Conservation (phyloP, 345 rosid species). For the Conringia planisiliqua region DNA sequence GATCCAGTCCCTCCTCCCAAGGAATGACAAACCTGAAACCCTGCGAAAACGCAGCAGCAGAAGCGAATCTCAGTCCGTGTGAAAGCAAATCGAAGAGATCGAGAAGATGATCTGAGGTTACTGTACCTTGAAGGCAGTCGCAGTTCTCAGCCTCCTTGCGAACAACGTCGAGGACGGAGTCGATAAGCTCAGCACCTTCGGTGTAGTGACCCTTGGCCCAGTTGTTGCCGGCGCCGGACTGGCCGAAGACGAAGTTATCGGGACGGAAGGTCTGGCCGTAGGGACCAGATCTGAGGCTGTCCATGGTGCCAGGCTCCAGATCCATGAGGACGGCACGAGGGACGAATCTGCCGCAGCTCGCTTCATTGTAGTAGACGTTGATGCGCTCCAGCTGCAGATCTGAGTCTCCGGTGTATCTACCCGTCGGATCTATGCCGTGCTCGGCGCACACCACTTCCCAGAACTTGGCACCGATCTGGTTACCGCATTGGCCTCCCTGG, state of each 20-base stretch:
- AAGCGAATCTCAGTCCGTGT: too few relatives aligned
- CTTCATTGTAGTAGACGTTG: constrained; percentile 16
- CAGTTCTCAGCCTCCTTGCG: constrained; percentile 2
- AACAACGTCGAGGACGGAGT: constrained; percentile 17
- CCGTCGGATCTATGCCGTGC: not conserved
- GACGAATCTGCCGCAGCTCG: not conserved
- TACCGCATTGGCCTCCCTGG: constrained; percentile 7
- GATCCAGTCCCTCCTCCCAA: constrained; percentile 16
- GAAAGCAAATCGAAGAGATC: not conserved
- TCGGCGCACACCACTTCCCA: too few relatives aligned
- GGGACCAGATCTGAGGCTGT: constrained; percentile 8
- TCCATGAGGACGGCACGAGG: constrained; percentile 13
- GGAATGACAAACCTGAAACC: constrained; percentile 11
- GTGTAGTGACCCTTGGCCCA: constrained; percentile 1
- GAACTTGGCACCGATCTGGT: too few relatives aligned
- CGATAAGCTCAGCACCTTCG: constrained; percentile 17
- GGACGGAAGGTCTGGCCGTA: constrained; percentile 5
- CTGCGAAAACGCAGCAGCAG: too few relatives aligned
- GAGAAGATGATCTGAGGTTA: not conserved
- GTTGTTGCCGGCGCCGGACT: constrained; percentile 15
- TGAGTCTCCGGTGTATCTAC: constrained; percentile 8
- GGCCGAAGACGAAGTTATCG: constrained; percentile 24
- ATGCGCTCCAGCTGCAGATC: constrained; percentile 15
- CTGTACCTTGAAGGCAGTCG: constrained; percentile 3
- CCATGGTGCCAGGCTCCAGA: constrained; percentile 17